These are phyloP conservation scores for Cucumis hystrix DNA, from an alignment of 306 rosid species.

Conservation along the genomic window DNA sequence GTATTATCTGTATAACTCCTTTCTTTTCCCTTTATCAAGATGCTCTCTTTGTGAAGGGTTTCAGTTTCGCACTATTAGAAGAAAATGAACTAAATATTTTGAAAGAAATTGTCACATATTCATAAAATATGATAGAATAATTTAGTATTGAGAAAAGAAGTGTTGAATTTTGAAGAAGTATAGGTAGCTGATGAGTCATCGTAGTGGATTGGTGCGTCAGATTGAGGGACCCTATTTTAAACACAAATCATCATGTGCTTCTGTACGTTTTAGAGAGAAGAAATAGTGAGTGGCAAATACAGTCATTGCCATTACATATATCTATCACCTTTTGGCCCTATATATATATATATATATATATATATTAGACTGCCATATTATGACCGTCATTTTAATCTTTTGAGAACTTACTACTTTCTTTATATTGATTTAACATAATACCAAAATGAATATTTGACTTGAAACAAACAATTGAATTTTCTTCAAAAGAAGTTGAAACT, in stretches of 20 bases:
- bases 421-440: no score
- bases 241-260: slow-evolving; percentile 4
- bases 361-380: background rate
- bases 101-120: no score
- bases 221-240: background rate
- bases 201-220: slow-evolving; percentile 3
- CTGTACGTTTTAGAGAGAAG: background rate
- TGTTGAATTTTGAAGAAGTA: background rate
- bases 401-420: background rate
- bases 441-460: background rate
- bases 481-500: no score
- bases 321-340: background rate
- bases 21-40: no score
- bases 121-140: no score
- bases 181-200: background rate
- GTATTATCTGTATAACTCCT: no score
- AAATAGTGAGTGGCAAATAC: background rate
- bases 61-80: no score
- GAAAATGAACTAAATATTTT: no score
- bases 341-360: no score
- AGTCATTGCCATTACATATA: background rate
- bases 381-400: background rate
- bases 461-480: no score
- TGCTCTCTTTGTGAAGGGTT: no score
- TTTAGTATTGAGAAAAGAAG: no score